These are phyloP conservation scores for Fusarium lateritium DNA, from an alignment of 2,329 filamentous ascomycete species.

Conservation along the genomic window DNA sequence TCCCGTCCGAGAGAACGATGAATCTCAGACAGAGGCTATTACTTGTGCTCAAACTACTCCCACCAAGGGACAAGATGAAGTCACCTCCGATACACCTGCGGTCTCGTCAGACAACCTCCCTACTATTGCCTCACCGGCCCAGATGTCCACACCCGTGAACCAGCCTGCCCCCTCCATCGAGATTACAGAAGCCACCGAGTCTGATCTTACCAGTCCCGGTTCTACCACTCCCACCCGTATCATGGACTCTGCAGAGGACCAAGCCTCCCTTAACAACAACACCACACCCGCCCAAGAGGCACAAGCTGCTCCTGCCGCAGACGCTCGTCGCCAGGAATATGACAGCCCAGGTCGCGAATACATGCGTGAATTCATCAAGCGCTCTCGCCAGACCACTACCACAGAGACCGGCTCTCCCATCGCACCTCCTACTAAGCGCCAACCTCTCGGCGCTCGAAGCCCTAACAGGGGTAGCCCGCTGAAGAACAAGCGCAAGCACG, in stretches of 20 bases:
- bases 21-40: no score
- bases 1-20: not conserved
- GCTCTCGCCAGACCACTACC: conserved; percentile 49
- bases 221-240: not conserved
- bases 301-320: conserved; percentile 14
- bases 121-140: no score
- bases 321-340: conserved; percentile 36
- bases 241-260: not conserved
- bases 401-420: conserved; percentile 55
- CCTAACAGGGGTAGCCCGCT: conserved; percentile 54
- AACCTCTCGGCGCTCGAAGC: conserved; percentile 54
- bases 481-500: conserved; percentile 54
- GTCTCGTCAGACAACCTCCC: no score
- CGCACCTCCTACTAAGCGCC: conserved; percentile 45
- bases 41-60: no score
- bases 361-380: conserved; percentile 55
- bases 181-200: conserved; percentile 13
- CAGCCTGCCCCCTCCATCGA: not conserved
- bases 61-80: not conserved
- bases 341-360: conserved; percentile 56
- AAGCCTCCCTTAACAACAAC: not conserved
- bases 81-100: not conserved
- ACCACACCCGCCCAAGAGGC: conserved; percentile 21
- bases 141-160: no score
- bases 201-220: not conserved